A percentile compares a stretch with the other conserved stretches of the same genome.
These are phyloP conservation scores for Trypanosoma congolense DNA, from an alignment of 208 protist genomes.

Conservation along the genomic window DNA sequence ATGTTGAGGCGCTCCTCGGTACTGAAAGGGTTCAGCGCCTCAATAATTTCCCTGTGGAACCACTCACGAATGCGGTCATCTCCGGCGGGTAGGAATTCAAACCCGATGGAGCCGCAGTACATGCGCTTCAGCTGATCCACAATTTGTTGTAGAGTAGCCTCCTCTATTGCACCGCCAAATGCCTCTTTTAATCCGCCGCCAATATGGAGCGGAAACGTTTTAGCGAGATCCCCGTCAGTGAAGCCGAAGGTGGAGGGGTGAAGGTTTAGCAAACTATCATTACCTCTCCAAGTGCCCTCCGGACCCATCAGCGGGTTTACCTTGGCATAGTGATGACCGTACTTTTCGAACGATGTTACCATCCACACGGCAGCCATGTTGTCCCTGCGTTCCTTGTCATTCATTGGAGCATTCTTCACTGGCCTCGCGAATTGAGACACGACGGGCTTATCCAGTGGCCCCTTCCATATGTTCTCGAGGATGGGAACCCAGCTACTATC, in stretches of 20 bases:
- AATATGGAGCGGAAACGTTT: conserved; percentile 80
- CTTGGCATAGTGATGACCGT: conserved; percentile 77
- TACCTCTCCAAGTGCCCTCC: conserved; percentile 15
- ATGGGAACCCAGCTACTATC: conserved; percentile 78
- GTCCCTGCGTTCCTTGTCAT: conserved; percentile 76
- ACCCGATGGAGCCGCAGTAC: conserved; percentile 92
- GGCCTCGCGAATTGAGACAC: conserved; percentile 76
- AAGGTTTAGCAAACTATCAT: conserved; percentile 34
- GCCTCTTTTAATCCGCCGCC: conserved; percentile 66
- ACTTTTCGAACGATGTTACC: conserved; percentile 82
- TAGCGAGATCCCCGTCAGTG: conserved; percentile 59
- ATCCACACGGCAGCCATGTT: conserved; percentile 90
- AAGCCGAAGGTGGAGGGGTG: conserved; percentile 76
- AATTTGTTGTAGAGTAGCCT: conserved; percentile 76
- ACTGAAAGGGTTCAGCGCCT: conserved; percentile 57
- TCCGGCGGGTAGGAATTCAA: conserved; percentile 96
- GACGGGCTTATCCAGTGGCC: conserved; percentile 43
- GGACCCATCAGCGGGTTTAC: conserved; percentile 63
- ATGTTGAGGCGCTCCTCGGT: conserved; percentile 55
- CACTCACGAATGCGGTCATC: conserved; percentile 93
- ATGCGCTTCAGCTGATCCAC: conserved; percentile 60
- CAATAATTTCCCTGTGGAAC: conserved; percentile 88
- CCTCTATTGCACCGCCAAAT: conserved; percentile 65
- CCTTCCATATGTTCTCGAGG: conserved; percentile 61
- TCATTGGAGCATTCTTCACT: conserved; percentile 44